A percentile compares a stretch with the other conserved stretches of the same genome.
phyloP scores from a whole-genome alignment of 2,329 filamentous ascomycete genomes.

The Daldinia eschscholtzii region DNA sequence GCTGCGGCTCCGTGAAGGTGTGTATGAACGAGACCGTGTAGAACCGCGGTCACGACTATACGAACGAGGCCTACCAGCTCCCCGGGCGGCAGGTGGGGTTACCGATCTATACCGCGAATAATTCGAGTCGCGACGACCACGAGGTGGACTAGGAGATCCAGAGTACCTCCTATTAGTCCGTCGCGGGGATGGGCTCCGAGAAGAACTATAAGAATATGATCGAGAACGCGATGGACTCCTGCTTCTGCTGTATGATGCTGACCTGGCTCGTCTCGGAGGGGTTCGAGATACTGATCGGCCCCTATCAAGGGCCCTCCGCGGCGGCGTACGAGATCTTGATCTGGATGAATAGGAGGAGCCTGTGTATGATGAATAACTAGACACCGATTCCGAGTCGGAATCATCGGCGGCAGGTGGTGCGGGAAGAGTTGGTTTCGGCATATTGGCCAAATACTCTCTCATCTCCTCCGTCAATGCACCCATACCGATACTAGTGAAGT shows the following conservation, averaged over 20 bases:
- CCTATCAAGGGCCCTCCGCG: constrained; percentile 54
- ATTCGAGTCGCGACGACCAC: constrained; percentile 41
- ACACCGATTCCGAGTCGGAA: constrained; percentile 78
- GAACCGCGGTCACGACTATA: constrained; percentile 45
- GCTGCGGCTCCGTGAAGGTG: constrained; percentile 46
- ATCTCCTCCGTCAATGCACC: constrained; percentile 94
- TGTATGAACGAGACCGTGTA: constrained; percentile 45
- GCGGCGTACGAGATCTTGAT: constrained; percentile 60
- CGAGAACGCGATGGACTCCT: constrained; percentile 52
- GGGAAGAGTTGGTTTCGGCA: constrained; percentile 85
- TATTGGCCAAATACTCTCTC: constrained; percentile 89
- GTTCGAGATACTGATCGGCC: constrained; percentile 55
- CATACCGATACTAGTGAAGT: constrained; percentile 98
- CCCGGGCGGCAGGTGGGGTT: constrained; percentile 43
- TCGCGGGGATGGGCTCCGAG: constrained; percentile 49
- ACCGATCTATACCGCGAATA: constrained; percentile 46
- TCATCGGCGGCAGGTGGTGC: constrained; percentile 70
- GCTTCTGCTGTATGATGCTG: constrained; percentile 52
- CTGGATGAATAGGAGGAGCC: constrained; percentile 70
- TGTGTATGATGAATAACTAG: constrained; percentile 82
- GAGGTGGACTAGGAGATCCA: constrained; percentile 45
- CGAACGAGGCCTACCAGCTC: constrained; percentile 39
- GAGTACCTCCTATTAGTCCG: constrained; percentile 46
- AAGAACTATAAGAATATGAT: constrained; percentile 51
- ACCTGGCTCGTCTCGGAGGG: constrained; percentile 51